phyloP scores from a whole-genome alignment of 768 basidiomycete genomes.

The Leccinellum luteum region DNA sequence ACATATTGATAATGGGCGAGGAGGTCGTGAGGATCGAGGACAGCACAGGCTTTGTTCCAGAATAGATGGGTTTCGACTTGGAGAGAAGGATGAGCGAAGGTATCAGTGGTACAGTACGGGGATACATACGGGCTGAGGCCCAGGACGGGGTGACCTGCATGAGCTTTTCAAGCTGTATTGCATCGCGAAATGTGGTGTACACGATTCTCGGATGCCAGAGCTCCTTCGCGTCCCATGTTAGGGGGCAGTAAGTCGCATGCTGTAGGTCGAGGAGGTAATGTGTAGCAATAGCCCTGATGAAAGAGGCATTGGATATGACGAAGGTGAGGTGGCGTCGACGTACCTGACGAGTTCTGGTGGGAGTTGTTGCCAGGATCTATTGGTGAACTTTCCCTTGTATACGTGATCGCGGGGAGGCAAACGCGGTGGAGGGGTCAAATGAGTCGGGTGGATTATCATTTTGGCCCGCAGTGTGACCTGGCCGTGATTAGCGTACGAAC shows the following conservation, averaged over 20 bases:
- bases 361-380: conserved; percentile 60
- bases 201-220: conserved; percentile 62
- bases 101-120: background rate
- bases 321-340: conserved; percentile 33
- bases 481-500: conserved; percentile 37
- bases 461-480: conserved; percentile 36
- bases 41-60: conserved; percentile 62
- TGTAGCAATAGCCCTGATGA: conserved; percentile 36
- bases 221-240: conserved; percentile 46
- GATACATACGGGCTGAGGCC: conserved; percentile 54
- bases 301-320: background rate
- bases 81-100: conserved; percentile 7
- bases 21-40: conserved; percentile 61
- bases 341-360: conserved; percentile 62
- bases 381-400: conserved; percentile 59
- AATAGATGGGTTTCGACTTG: conserved; percentile 71
- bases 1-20: conserved; percentile 49
- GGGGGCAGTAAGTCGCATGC: conserved; percentile 44
- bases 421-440: conserved; percentile 16
- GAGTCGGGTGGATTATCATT: conserved; percentile 29
- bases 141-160: conserved; percentile 65
- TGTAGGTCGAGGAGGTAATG: conserved; percentile 53
- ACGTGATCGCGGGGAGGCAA: conserved; percentile 27
- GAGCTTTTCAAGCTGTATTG: conserved; percentile 54
- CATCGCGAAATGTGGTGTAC: conserved; percentile 62